These are phyloP conservation scores for Sporopachydermia lactativora DNA, from an alignment of 805 yeast genomes.

Conservation along the genomic window DNA sequence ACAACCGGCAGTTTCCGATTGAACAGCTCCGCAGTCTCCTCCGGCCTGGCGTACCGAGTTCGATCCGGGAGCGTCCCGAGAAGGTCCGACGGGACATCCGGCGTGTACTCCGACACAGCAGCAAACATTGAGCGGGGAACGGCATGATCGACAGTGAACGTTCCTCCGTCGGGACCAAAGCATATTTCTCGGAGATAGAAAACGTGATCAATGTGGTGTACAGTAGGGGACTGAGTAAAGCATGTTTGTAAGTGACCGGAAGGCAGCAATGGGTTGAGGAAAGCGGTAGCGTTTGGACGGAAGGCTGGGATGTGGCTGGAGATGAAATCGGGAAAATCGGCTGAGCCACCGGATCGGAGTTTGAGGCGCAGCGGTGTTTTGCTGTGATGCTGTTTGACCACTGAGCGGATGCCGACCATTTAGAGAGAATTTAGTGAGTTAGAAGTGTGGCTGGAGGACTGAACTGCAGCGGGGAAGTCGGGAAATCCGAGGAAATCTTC, in stretches of 20 bases:
- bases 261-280: slow-evolving; percentile 48
- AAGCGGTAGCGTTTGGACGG: slow-evolving; percentile 31
- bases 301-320: slow-evolving; percentile 31
- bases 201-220: slow-evolving; percentile 36
- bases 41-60: slow-evolving; percentile 42
- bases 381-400: neutral
- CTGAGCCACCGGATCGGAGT: neutral
- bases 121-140: neutral
- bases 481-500: too few species aligned
- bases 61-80: slow-evolving; percentile 15
- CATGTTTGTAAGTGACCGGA: slow-evolving; percentile 72
- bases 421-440: too few species aligned
- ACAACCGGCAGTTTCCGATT: slow-evolving; percentile 33
- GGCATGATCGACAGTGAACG: neutral
- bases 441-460: too few species aligned
- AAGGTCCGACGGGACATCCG: neutral
- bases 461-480: too few species aligned
- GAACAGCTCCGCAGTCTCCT: slow-evolving; percentile 25
- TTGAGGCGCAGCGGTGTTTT: neutral
- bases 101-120: neutral
- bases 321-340: slow-evolving; percentile 18
- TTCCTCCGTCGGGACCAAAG: neutral
- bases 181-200: slow-evolving; percentile 63
- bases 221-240: slow-evolving; percentile 42
- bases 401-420: neutral